Conservation (phyloP, 441 rosid genomes). For the Mallotus repandus region DNA sequence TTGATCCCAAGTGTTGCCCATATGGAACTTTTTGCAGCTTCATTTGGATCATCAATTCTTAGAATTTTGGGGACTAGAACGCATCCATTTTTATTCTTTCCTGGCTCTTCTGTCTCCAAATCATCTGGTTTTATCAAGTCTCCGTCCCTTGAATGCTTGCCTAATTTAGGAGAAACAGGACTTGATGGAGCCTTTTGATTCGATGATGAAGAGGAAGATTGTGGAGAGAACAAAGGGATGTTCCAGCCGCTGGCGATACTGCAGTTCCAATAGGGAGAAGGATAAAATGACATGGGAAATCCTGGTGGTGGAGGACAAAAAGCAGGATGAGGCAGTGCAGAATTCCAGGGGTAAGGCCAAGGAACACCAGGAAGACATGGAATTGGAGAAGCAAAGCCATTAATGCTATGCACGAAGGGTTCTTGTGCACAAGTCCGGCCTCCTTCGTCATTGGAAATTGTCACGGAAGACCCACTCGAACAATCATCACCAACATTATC, state of each 20-base stretch:
- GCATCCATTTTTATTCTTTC: slow-evolving; percentile 38
- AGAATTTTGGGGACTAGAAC: slow-evolving; percentile 69
- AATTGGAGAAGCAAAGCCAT: slow-evolving; percentile 53
- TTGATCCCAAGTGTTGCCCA: slow-evolving; percentile 88
- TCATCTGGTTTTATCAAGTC: slow-evolving; percentile 33
- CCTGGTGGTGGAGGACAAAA: slow-evolving; percentile 67
- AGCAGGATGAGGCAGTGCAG: slow-evolving; percentile 45
- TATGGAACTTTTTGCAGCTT: slow-evolving; percentile 93
- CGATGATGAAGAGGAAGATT: slow-evolving; percentile 36
- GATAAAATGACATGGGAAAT: slow-evolving; percentile 57
- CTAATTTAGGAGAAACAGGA: slow-evolving; percentile 42
- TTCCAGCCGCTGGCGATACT: slow-evolving; percentile 44
- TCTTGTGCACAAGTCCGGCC: slow-evolving; percentile 36
- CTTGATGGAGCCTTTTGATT: slow-evolving; percentile 35
- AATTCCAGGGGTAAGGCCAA: slow-evolving; percentile 81
- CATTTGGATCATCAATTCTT: slow-evolving; percentile 73
- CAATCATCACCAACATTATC: slow-evolving; percentile 58
- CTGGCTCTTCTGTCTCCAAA: slow-evolving; percentile 28
- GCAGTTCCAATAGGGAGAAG: slow-evolving; percentile 52
- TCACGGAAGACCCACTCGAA: slow-evolving; percentile 59
- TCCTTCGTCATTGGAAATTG: slow-evolving; percentile 47
- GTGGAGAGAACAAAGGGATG: slow-evolving; percentile 49
- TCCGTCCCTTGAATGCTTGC: slow-evolving; percentile 70
- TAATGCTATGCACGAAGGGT: slow-evolving; percentile 30
- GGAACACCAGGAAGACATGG: slow-evolving; percentile 67